These are phyloP conservation scores for Lentinula edodes DNA, from an alignment of 768 basidiomycete genomes.

Conservation along the genomic window DNA sequence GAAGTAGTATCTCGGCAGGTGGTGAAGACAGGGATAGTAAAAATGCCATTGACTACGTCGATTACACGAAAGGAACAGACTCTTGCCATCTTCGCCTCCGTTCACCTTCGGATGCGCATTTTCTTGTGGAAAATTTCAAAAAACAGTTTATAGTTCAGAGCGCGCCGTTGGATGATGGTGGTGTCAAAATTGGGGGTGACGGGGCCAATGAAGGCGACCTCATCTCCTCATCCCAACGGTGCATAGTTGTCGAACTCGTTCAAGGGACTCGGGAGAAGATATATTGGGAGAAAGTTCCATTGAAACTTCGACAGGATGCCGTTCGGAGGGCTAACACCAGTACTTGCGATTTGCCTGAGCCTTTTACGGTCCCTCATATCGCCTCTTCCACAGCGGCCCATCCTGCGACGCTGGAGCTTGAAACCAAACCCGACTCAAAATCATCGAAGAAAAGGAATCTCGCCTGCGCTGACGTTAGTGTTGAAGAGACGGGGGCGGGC, in stretches of 20 bases:
- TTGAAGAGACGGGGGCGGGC: background rate
- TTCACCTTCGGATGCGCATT: conserved; percentile 38
- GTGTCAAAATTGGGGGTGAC: conserved; percentile 12
- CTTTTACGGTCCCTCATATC: background rate
- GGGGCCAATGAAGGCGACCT: background rate
- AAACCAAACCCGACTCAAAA: background rate
- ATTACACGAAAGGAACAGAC: conserved; percentile 74
- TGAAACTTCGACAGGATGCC: conserved; percentile 61
- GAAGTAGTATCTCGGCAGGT: background rate
- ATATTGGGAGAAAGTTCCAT: conserved; percentile 79
- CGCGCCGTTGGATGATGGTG: conserved; percentile 49
- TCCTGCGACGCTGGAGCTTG: background rate
- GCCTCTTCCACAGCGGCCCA: background rate
- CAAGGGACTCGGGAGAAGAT: conserved; percentile 58
- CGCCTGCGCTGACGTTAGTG: background rate
- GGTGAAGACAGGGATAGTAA: background rate
- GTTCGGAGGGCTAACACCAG: conserved; percentile 20
- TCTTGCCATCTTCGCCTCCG: conserved; percentile 69
- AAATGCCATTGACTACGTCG: conserved; percentile 66
- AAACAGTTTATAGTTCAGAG: conserved; percentile 32
- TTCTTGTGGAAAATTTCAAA: conserved; percentile 41
- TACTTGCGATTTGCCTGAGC: background rate
- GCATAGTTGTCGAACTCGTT: conserved; percentile 51
- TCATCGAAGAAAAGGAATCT: background rate
- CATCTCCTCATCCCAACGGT: background rate